These are phyloP conservation scores for Haematococcus lacustris DNA, from an alignment of 139 green algal genomes.

Conservation along the genomic window DNA sequence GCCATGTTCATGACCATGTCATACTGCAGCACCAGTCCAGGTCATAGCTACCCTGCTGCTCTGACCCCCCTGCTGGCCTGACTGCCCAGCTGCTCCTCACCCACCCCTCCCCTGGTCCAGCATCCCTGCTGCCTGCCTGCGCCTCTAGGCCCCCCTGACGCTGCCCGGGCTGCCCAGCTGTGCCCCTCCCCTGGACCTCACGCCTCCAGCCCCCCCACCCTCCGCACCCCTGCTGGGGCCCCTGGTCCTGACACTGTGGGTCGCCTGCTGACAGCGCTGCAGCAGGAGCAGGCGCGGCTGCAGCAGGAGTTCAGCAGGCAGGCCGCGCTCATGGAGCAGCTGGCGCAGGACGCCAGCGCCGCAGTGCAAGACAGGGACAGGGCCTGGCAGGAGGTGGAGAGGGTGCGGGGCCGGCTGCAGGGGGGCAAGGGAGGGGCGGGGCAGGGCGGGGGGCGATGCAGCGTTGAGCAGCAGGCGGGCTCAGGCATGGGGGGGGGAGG, in stretches of 20 bases:
- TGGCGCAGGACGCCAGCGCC: slow-evolving; percentile 8
- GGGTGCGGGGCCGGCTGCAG: background rate
- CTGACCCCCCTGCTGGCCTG: too few relatives aligned
- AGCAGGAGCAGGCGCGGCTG: slow-evolving; percentile 24
- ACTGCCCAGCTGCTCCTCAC: too few relatives aligned
- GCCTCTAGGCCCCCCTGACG: too few relatives aligned
- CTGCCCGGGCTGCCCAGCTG: too few relatives aligned
- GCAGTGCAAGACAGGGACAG: slow-evolving; percentile 12
- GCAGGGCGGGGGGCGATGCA: background rate
- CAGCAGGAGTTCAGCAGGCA: slow-evolving; percentile 21
- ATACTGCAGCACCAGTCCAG: too few relatives aligned
- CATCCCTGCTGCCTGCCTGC: too few relatives aligned
- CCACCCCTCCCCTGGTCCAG: too few relatives aligned
- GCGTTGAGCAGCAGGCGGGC: too few relatives aligned
- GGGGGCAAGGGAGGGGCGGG: background rate
- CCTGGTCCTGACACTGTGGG: background rate
- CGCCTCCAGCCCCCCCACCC: background rate
- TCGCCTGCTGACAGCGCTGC: background rate
- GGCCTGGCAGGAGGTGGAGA: slow-evolving; percentile 6
- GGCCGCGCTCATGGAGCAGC: slow-evolving; percentile 12
- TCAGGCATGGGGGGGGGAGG: too few relatives aligned
- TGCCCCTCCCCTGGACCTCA: background rate
- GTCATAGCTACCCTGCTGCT: too few relatives aligned
- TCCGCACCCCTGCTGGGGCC: too few relatives aligned
- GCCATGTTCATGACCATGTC: too few relatives aligned